Evolutionary conservation across 2,329 filamentous ascomycete genomes (phyloP), one percentile per base, ranked within the genome.

Genomic region (Ceratocystis colombiana): DNA sequence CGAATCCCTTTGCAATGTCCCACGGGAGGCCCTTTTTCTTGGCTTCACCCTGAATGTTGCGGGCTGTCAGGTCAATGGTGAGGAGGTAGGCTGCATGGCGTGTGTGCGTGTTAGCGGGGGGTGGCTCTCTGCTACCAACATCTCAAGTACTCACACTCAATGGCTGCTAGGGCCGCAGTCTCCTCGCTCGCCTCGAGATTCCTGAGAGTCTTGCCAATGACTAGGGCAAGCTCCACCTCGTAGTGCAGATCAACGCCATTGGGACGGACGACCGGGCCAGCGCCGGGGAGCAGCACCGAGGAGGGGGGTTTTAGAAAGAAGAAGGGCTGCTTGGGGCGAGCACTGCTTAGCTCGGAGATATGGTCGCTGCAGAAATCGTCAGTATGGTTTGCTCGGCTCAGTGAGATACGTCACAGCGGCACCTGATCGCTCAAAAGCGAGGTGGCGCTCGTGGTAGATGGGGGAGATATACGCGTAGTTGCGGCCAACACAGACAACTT

Each of bases 271-370:
- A 96, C 85, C 2, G 92, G 87, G 0, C 92, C 92, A 66, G 85
- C 83, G 33, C 84, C 83, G 0, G 90, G 90, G 25, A 88, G 81
- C 3, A 97, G 83, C 71, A 99, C 89, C 2, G 91, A 89, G 50
- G 88, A 90, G 0, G 92, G 79, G 1, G 94, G 94, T 82, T 99
- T 99, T 71, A 97, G 84, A 82, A 99, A 99, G 86, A 96, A 99
- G 79, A 99, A 97, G 30, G 94, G 94, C 77, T 96, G 91, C 76
- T 94, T 95, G 63, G 94, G 94, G 70, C 86, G 85, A 68, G 82
- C 81, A 76, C 88, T 96, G 77, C 91, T 91, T 71, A 99, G 84
- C 79, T 99, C 94, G 70, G 88, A 84, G 74, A 97, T 88, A 78
- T 99, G 94, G 76, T 96, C 94, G 72, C 90, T 94, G 72, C 46